These are phyloP conservation scores for Monosporascus sp. DNA, from an alignment of 2,329 filamentous ascomycete genomes.

Conservation along the genomic window DNA sequence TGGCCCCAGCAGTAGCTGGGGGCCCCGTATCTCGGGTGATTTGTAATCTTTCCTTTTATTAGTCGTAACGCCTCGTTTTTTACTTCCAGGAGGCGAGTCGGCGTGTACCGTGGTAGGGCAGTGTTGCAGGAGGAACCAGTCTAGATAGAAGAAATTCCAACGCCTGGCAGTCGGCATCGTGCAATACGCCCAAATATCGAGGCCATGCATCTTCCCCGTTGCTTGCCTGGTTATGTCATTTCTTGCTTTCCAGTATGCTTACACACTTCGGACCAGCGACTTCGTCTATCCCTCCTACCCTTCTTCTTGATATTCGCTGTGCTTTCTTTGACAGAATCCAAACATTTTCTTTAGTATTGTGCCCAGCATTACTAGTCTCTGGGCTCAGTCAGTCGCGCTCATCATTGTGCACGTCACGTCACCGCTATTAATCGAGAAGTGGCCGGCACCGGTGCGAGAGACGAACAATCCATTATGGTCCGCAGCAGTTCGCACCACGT, in stretches of 20 bases:
- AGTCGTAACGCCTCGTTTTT: too few relatives aligned
- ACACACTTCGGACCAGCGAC: not conserved
- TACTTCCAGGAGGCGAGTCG: too few relatives aligned
- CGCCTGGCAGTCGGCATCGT: not conserved
- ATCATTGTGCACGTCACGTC: slow-evolving; percentile 1
- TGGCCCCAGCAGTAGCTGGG: too few relatives aligned
- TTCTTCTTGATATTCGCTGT: not conserved
- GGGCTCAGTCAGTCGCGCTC: slow-evolving; percentile 1
- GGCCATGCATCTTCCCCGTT: not conserved
- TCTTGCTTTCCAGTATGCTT: slow-evolving; percentile 1
- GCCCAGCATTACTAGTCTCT: not conserved
- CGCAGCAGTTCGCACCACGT: not conserved
- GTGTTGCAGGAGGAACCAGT: too few relatives aligned
- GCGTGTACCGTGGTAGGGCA: too few relatives aligned
- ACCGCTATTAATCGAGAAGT: slow-evolving; percentile 1
- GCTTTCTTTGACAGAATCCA: slow-evolving; percentile 1
- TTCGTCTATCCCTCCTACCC: not conserved
- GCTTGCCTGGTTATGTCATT: not conserved
- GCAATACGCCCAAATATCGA: not conserved
- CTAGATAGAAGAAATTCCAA: too few relatives aligned
- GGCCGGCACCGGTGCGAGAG: not conserved
- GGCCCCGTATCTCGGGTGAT: too few relatives aligned
- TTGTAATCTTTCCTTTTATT: too few relatives aligned
- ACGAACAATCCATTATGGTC: not conserved
- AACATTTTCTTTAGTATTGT: not conserved